phyloP scores from a whole-genome alignment of 2,329 filamentous ascomycete species.

The Thielaviopsis musarum region DNA sequence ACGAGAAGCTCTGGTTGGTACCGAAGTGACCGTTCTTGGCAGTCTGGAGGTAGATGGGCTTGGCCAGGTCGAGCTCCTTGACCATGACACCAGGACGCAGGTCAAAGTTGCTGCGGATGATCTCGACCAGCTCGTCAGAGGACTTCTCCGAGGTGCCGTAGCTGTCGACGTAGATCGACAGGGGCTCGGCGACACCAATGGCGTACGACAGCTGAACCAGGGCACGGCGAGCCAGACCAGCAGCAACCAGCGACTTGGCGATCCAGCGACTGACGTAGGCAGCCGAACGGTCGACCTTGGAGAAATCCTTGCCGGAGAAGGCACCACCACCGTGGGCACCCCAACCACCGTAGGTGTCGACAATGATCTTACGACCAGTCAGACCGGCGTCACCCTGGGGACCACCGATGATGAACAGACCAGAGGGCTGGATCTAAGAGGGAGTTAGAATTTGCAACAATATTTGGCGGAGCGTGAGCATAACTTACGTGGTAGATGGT shows the following conservation, averaged over 20 bases:
- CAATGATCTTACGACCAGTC: conserved; percentile 97
- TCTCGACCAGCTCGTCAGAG: conserved; percentile 85
- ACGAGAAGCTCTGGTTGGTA: conserved; percentile 91
- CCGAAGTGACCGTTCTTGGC: conserved; percentile 99
- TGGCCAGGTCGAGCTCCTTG: conserved; percentile 84
- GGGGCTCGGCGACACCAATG: conserved; percentile 95
- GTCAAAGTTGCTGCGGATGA: conserved; percentile 94
- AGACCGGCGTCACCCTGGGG: conserved; percentile 98
- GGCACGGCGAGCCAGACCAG: conserved; percentile 76
- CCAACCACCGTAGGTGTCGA: conserved; percentile 99
- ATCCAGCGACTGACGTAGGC: conserved; percentile 98
- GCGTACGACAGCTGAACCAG: conserved; percentile 98
- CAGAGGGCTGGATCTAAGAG: conserved; percentile 74
- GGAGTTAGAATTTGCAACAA: conserved; percentile 8
- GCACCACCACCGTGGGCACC: conserved; percentile 99
- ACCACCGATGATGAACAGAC: conserved; percentile 96
- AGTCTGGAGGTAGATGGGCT: conserved; percentile 95
- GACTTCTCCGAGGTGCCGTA: conserved; percentile 87
- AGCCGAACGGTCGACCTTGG: conserved; percentile 97
- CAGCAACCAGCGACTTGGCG: conserved; percentile 88
- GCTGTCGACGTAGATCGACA: conserved; percentile 93
- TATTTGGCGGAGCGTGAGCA: neutral
- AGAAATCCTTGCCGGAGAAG: conserved; percentile 99
- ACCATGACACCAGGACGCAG: conserved; percentile 96
- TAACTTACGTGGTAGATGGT: conserved; percentile 80